Conservation (phyloP, 495 filamentous ascomycete genomes). For the Aspergillus indologenus region DNA sequence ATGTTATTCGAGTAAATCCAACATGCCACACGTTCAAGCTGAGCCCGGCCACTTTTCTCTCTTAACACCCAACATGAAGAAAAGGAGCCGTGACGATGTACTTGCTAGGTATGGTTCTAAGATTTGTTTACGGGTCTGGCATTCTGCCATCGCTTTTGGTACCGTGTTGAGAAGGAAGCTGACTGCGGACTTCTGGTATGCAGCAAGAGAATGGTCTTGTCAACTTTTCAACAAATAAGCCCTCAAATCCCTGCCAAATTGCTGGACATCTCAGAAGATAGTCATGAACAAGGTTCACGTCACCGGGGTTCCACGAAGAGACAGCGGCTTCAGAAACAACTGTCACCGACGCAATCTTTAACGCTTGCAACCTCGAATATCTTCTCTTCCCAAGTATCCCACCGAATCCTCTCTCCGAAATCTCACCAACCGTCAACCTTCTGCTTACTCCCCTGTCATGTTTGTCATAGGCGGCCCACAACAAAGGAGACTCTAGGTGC, state of each 20-base stretch:
- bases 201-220: too few species aligned
- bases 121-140: too few species aligned
- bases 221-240: too few species aligned
- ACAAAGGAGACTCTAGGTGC: constrained; percentile 46
- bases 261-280: too few species aligned
- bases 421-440: constrained; percentile 20
- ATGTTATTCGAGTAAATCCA: neutral
- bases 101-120: too few species aligned
- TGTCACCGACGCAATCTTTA: constrained; percentile 27
- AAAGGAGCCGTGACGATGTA: constrained; percentile 33
- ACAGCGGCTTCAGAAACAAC: constrained; percentile 5
- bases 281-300: too few species aligned
- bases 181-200: too few species aligned
- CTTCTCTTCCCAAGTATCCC: constrained; percentile 35
- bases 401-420: constrained; percentile 21
- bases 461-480: constrained; percentile 49
- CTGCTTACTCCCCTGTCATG: constrained; percentile 47
- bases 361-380: constrained; percentile 19
- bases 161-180: too few species aligned
- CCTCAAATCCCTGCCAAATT: too few species aligned
- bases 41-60: constrained; percentile 20
- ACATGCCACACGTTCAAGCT: constrained; percentile 29
- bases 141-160: too few species aligned
- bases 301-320: too few species aligned
- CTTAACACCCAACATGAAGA: constrained; percentile 24